A percentile compares a stretch with the other conserved stretches of the same genome.
These are phyloP conservation scores for Penicillium rolfsii DNA, from an alignment of 2,329 filamentous ascomycete genomes.

Conservation along the genomic window DNA sequence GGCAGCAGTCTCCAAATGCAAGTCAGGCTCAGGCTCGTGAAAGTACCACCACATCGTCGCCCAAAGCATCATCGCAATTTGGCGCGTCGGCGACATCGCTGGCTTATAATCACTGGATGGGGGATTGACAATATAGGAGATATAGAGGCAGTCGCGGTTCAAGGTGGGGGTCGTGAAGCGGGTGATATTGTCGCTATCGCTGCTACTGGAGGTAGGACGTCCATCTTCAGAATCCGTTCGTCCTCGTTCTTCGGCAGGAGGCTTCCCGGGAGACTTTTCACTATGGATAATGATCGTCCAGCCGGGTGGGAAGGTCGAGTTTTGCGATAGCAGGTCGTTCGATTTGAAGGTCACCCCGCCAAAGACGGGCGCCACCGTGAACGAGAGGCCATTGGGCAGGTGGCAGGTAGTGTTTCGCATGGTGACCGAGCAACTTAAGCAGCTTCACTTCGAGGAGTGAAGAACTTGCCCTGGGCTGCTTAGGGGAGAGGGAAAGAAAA, in stretches of 20 bases:
- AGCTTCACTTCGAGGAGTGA: neutral
- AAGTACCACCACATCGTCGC: constrained; percentile 97
- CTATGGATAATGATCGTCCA: constrained; percentile 90
- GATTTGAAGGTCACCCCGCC: constrained; percentile 90
- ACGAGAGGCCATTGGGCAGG: constrained; percentile 84
- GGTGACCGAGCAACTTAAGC: constrained; percentile 1
- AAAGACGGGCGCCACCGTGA: constrained; percentile 83
- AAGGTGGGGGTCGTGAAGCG: constrained; percentile 76
- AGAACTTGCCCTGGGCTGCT: neutral
- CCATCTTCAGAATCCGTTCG: constrained; percentile 18
- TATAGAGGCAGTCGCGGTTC: constrained; percentile 79
- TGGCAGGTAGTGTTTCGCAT: constrained; percentile 48
- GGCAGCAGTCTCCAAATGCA: constrained; percentile 63
- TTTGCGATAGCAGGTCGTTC: constrained; percentile 70
- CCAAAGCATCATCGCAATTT: constrained; percentile 97
- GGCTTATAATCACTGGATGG: constrained; percentile 79
- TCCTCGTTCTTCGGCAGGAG: constrained; percentile 24
- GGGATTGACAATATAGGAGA: constrained; percentile 87
- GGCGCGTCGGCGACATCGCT: constrained; percentile 76
- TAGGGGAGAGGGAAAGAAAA: neutral
- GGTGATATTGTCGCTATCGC: constrained; percentile 37
- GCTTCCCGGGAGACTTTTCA: constrained; percentile 51
- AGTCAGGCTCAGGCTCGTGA: constrained; percentile 75
- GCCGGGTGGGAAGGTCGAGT: constrained; percentile 71
- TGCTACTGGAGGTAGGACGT: constrained; percentile 22